Base-by-base conservation (phyloP, 2,329 filamentous ascomycete genomes). In the Fusarium sterilihyphosum region DNA sequence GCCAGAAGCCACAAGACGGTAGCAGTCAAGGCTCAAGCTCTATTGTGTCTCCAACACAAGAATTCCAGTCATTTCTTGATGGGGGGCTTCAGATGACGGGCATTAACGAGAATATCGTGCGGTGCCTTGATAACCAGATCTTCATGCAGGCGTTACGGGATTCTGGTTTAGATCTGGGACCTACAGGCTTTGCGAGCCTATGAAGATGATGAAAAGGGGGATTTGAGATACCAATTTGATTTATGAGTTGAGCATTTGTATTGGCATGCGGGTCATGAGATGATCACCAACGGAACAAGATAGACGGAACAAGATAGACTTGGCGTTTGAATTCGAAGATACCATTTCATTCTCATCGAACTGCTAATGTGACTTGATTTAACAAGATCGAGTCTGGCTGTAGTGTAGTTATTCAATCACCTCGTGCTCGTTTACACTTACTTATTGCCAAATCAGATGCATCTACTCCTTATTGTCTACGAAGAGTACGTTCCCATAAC, bases 171-270 rank as follows among this genome's bases (percentile, higher is more conserved):
- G 31, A 29, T 12, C 13, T 53, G 20, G 35, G 22, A 17, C 5
- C 31, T 31, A 20, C 29, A 20, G 40, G 44, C 33, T 47, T 31
- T 22, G 41, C 20, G 46, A 43, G 29, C n/a, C 20, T n/a, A 41
- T 40, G 17, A 31, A 52, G 40, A 49, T 40, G 20, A 35, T 35
- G 40, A 31, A 33, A 43, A 43, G 29, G 58, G 12, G 50, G 38
- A 58, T 10, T 11, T 22, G 31, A 18, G 52, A 70, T 70, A 65
- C 67, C 66, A 70, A 70, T 43, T 70, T 70, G 46, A 14, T 70
- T 63, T 53, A n/a, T 22, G 14, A 5, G 6, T 60, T 59, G 24
- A 11, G 13, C 26, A 1, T 31, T 24, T 20, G 38, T 41, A 20
- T 20, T 65, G 14, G 9, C 8, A 46, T 57, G 65, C 31, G 8